Evolutionary conservation across 1,139 yeast species (phyloP).

Genomic region (Sugiyamaella sp.): DNA sequence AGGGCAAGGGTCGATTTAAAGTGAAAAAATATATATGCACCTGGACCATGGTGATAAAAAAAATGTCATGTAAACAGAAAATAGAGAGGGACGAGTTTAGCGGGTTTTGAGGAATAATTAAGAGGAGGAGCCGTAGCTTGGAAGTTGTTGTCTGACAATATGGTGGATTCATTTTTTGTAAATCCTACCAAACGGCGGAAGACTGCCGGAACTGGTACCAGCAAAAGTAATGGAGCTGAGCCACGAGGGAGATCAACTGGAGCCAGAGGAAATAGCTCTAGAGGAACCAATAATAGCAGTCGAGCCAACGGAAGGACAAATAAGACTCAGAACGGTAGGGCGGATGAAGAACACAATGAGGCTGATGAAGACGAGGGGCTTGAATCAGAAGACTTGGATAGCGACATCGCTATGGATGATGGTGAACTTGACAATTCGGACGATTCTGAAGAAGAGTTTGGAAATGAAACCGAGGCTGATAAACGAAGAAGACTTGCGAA

Average conservation of each 20-base stretch:
- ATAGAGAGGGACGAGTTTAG: not conserved
- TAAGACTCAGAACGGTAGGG: slow-evolving; percentile 11
- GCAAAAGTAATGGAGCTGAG: slow-evolving; percentile 17
- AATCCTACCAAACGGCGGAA: slow-evolving; percentile 34
- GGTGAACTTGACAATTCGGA: slow-evolving; percentile 24
- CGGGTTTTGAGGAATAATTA: not conserved
- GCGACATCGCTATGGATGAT: slow-evolving; percentile 28
- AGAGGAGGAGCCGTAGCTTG: not conserved
- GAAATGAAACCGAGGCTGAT: slow-evolving; percentile 83
- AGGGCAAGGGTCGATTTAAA: slow-evolving; percentile 15
- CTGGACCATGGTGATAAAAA: not conserved
- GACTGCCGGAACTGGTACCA: slow-evolving; percentile 17
- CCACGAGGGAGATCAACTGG: slow-evolving; percentile 7
- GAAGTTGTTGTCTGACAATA: slow-evolving; percentile 18
- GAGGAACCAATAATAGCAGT: slow-evolving; percentile 9
- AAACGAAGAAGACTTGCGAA: slow-evolving; percentile 93
- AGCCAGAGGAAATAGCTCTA: slow-evolving; percentile 5
- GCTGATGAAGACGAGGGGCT: slow-evolving; percentile 34
- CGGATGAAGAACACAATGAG: slow-evolving; percentile 36
- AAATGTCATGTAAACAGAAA: not conserved
- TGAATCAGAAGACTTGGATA: slow-evolving; percentile 27
- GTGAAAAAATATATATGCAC: slow-evolving; percentile 9
- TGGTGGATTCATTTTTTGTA: slow-evolving; percentile 41
- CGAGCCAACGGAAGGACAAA: not conserved
- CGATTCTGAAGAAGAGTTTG: slow-evolving; percentile 44